Conservation (phyloP, 139 green algal genomes). For the Haematococcus sp. region DNA sequence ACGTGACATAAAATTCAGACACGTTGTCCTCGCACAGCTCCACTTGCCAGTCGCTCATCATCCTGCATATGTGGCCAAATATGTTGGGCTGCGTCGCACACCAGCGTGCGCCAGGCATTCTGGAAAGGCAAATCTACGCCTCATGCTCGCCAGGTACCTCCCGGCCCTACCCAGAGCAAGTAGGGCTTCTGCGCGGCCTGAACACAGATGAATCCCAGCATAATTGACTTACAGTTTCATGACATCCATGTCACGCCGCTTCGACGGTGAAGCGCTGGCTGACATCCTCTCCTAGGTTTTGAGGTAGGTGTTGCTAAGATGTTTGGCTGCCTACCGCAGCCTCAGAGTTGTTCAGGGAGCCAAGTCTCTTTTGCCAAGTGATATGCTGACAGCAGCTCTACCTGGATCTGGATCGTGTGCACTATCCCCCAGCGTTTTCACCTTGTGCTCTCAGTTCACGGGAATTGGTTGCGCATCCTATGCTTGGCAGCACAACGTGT, state of each 20-base stretch:
- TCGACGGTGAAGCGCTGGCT: constrained; percentile 33
- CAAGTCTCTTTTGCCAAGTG: too few species aligned
- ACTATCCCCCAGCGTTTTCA: too few species aligned
- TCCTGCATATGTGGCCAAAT: constrained; percentile 42
- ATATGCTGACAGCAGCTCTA: too few species aligned
- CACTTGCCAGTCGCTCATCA: constrained; percentile 98
- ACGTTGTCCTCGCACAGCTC: constrained; percentile 95
- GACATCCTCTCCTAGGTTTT: background rate
- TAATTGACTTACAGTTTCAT: constrained; percentile 84
- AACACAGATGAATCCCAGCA: background rate
- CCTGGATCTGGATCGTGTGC: background rate
- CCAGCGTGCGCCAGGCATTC: too few species aligned
- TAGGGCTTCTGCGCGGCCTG: background rate
- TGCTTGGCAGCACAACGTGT: too few species aligned
- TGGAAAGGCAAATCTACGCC: background rate
- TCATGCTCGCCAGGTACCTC: background rate
- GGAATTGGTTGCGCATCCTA: too few species aligned
- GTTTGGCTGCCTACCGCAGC: too few species aligned
- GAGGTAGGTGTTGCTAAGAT: background rate
- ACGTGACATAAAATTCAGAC: constrained; percentile 91
- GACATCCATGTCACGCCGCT: constrained; percentile 84
- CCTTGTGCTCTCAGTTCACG: too few species aligned
- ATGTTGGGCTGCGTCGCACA: background rate
- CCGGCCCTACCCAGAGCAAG: background rate
- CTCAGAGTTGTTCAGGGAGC: too few species aligned